These are phyloP conservation scores for Microthyrium microscopicum DNA, from an alignment of 2,329 filamentous ascomycete species.

Conservation along the genomic window DNA sequence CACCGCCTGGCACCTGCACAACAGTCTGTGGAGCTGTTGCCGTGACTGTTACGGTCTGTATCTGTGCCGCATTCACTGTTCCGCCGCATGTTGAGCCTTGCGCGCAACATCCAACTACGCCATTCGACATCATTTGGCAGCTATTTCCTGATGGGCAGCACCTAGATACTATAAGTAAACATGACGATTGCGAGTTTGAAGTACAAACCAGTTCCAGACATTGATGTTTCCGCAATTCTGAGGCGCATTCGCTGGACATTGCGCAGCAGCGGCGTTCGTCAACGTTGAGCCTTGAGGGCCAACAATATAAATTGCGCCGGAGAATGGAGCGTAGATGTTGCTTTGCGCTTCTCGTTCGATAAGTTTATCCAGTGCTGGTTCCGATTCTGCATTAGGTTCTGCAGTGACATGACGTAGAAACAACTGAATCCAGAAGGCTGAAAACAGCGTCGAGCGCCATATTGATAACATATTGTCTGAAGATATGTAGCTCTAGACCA, in stretches of 20 bases:
- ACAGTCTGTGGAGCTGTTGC: background rate
- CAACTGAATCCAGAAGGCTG: too few species aligned
- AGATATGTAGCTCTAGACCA: too few species aligned
- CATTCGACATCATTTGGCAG: background rate
- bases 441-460: too few species aligned
- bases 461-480: too few species aligned
- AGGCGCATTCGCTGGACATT: constrained; percentile 20
- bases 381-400: background rate
- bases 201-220: constrained; percentile 25
- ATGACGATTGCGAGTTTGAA: background rate
- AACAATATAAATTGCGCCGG: constrained; percentile 23
- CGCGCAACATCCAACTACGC: constrained; percentile 20
- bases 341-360: too few species aligned
- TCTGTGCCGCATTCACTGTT: background rate
- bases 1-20: too few species aligned
- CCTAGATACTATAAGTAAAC: constrained; percentile 11
- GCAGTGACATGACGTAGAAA: too few species aligned
- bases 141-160: constrained; percentile 19
- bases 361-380: constrained; percentile 11
- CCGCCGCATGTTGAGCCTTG: constrained; percentile 10
- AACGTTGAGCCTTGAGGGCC: constrained; percentile 15
- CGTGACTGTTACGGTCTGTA: background rate
- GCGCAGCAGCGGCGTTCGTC: constrained; percentile 15
- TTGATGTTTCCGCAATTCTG: constrained; percentile 24
- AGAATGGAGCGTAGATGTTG: constrained; percentile 22